Evolutionary conservation across 2,329 filamentous ascomycete genomes (phyloP).

Genomic region (Arachnomyces sp.): DNA sequence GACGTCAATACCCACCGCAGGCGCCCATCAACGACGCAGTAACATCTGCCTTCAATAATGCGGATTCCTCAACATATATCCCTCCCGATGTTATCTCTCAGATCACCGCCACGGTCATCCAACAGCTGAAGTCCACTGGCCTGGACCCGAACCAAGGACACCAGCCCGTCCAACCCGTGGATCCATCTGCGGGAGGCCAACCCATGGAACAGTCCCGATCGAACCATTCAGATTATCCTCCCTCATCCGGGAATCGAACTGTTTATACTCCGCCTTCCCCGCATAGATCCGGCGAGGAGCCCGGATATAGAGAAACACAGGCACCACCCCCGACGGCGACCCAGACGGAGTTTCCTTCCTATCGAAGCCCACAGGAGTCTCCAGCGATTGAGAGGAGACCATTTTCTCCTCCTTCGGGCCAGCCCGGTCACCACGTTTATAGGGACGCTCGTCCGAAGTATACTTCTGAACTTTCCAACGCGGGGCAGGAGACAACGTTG

Average conservation of each 20-base stretch:
- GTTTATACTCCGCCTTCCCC: conserved; percentile 53
- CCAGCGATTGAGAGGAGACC: conserved; percentile 19
- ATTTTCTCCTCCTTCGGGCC: conserved; percentile 30
- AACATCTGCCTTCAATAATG: conserved; percentile 47
- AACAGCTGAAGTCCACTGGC: conserved; percentile 47
- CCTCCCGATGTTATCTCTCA: conserved; percentile 55
- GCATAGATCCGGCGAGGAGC: conserved; percentile 19
- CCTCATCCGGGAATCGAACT: conserved; percentile 32
- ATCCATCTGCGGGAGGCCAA: conserved; percentile 12
- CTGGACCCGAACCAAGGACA: conserved; percentile 24
- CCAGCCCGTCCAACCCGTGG: conserved; percentile 19
- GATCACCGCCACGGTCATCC: conserved; percentile 52
- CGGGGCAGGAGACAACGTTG: conserved; percentile 49
- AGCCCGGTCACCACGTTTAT: conserved; percentile 25
- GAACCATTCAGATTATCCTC: conserved; percentile 34
- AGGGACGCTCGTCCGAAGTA: conserved; percentile 30
- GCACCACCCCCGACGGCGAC: conserved; percentile 21
- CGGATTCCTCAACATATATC: conserved; percentile 43
- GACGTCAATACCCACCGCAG: conserved; percentile 18
- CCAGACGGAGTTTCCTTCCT: conserved; percentile 14
- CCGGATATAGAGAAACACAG: conserved; percentile 7
- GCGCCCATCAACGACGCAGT: conserved; percentile 50
- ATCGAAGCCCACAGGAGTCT: conserved; percentile 16
- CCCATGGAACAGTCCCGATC: conserved; percentile 24
- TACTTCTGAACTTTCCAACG: conserved; percentile 31